These are phyloP conservation scores for Citrullus amarus DNA, from an alignment of 306 rosid species.

Conservation along the genomic window DNA sequence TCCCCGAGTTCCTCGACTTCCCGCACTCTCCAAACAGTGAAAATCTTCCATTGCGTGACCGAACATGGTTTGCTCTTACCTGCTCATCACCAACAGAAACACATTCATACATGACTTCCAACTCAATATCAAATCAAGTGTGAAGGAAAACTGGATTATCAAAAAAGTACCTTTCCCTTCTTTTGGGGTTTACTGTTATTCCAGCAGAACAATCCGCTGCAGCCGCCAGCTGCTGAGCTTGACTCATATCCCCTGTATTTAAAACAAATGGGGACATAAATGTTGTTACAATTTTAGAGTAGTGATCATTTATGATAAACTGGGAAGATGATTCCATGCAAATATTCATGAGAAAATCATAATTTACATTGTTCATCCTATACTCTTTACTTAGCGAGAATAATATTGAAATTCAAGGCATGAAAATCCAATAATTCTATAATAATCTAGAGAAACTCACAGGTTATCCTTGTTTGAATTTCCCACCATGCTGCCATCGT, in stretches of 20 bases:
- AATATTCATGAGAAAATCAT: background rate
- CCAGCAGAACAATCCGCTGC: slow-evolving; percentile 71
- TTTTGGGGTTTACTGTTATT: slow-evolving; percentile 39
- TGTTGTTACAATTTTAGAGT: background rate
- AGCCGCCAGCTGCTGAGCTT: slow-evolving; percentile 54
- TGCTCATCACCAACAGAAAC: slow-evolving; percentile 20
- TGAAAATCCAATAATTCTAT: background rate
- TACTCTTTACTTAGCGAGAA: background rate
- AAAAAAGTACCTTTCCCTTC: slow-evolving; percentile 46
- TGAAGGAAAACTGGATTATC: background rate
- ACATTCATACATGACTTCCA: background rate
- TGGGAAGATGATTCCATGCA: background rate
- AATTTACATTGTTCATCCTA: background rate
- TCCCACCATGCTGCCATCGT: slow-evolving; percentile 45
- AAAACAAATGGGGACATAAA: background rate
- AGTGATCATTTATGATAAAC: background rate
- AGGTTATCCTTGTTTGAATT: slow-evolving; percentile 54
- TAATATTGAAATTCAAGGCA: background rate
- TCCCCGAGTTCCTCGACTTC: slow-evolving; percentile 42
- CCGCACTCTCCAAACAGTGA: slow-evolving; percentile 71
- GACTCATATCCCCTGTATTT: slow-evolving; percentile 73
- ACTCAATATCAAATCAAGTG: background rate
- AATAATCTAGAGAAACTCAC: slow-evolving; percentile 46
- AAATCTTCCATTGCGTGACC: slow-evolving; percentile 38
- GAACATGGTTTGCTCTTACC: slow-evolving; percentile 49